Evolutionary conservation across 2,329 filamentous ascomycete genomes (phyloP).

Genomic region (Lecanosticta acicola): DNA sequence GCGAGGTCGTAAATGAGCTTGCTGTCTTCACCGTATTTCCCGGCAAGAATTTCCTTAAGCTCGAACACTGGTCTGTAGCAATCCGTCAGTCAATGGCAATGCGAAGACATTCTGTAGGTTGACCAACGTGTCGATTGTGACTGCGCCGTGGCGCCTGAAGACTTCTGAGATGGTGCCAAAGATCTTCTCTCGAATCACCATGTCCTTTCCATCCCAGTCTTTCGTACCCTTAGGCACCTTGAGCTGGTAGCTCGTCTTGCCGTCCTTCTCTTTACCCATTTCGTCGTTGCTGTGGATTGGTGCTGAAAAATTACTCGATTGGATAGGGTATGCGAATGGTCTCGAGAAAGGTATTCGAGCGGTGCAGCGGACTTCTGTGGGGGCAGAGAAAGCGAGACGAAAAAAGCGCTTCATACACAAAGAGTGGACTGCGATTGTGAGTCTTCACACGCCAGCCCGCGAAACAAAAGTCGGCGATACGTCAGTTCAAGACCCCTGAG

Average conservation of each 20-base stretch:
- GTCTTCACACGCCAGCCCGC: neutral
- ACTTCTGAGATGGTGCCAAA: constrained; percentile 69
- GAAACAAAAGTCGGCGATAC: neutral
- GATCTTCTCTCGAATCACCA: constrained; percentile 75
- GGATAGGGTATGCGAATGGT: neutral
- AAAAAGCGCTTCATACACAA: constrained; percentile 18
- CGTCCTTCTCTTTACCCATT: constrained; percentile 45
- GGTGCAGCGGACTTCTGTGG: neutral
- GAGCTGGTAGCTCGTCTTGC: constrained; percentile 51
- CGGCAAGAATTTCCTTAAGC: constrained; percentile 75
- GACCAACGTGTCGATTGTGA: constrained; percentile 67
- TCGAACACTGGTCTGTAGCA: constrained; percentile 64
- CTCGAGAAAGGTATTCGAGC: neutral
- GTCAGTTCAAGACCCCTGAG: neutral
- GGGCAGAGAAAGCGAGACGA: constrained; percentile 8
- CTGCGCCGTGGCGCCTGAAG: constrained; percentile 77
- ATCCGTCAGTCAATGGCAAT: constrained; percentile 9
- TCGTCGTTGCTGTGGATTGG: constrained; percentile 28
- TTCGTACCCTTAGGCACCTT: constrained; percentile 90
- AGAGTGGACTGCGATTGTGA: neutral
- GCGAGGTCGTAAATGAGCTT: constrained; percentile 88
- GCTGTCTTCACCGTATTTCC: constrained; percentile 88
- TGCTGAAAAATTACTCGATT: neutral
- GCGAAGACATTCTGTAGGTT: constrained; percentile 1
- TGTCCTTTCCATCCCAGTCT: constrained; percentile 74